These are phyloP conservation scores for Teunomyces kruisii DNA, from an alignment of 805 yeast genomes.

Conservation along the genomic window DNA sequence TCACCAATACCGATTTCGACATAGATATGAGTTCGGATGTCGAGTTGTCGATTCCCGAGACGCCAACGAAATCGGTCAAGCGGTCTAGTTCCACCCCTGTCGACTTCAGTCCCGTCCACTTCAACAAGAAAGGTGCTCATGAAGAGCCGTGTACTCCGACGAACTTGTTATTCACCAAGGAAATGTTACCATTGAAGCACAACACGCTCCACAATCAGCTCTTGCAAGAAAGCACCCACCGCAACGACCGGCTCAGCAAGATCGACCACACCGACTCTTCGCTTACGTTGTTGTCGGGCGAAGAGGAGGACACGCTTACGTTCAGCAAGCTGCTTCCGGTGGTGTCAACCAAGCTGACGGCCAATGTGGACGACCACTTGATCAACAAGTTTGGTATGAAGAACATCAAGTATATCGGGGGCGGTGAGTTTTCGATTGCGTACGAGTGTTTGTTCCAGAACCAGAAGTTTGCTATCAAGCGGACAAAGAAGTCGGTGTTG, in stretches of 20 bases:
- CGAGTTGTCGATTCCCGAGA: slow-evolving; percentile 30
- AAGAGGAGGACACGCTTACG: not conserved
- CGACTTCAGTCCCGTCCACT: slow-evolving; percentile 23
- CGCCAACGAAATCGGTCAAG: slow-evolving; percentile 38
- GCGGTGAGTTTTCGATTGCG: slow-evolving; percentile 89
- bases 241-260: not conserved
- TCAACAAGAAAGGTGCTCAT: slow-evolving; percentile 14
- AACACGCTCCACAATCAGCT: slow-evolving; percentile 9
- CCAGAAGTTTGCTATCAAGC: slow-evolving; percentile 80
- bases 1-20: slow-evolving; percentile 17
- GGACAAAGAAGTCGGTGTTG: slow-evolving; percentile 65
- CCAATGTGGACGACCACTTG: slow-evolving; percentile 43
- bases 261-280: not conserved
- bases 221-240: not conserved
- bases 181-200: slow-evolving; percentile 7
- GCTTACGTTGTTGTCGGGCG: not conserved
- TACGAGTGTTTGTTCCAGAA: slow-evolving; percentile 73
- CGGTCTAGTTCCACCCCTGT: slow-evolving; percentile 29
- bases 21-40: slow-evolving; percentile 18
- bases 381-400: slow-evolving; percentile 48
- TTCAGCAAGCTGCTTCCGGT: not conserved
- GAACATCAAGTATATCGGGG: slow-evolving; percentile 70
- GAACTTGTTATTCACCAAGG: slow-evolving; percentile 9
- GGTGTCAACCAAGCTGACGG: not conserved
- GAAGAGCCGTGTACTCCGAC: slow-evolving; percentile 18